These are phyloP conservation scores for Rhizoclosmatium globosum DNA, from an alignment of 192 early-diverging fungal species.

Conservation along the genomic window DNA sequence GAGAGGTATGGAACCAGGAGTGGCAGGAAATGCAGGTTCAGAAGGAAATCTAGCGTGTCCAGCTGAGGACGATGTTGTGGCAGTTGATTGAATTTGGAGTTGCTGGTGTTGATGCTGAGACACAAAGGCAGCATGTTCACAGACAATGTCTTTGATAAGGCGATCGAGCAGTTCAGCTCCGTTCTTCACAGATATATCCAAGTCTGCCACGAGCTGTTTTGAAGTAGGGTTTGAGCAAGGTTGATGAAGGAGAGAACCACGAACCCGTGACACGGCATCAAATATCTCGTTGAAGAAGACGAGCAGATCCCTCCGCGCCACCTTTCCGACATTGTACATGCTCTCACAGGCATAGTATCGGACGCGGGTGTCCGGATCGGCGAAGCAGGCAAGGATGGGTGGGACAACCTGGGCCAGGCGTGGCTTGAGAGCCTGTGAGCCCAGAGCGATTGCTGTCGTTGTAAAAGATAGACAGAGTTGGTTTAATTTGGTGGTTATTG, in stretches of 20 bases:
- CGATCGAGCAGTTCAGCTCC: slow-evolving; percentile 94
- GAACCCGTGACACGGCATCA: slow-evolving; percentile 93
- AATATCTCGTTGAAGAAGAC: slow-evolving; percentile 97
- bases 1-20: slow-evolving; percentile 49
- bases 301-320: slow-evolving; percentile 87
- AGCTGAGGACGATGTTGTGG: not conserved
- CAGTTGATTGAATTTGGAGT: not conserved
- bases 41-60: not conserved
- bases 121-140: slow-evolving; percentile 70
- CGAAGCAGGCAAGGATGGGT: slow-evolving; percentile 92
- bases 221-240: too few relatives aligned
- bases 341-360: slow-evolving; percentile 99
- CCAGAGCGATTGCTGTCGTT: slow-evolving; percentile 34
- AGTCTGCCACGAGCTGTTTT: slow-evolving; percentile 87
- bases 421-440: slow-evolving; percentile 67
- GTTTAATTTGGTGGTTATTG: slow-evolving; percentile 5
- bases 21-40: slow-evolving; percentile 38
- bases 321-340: slow-evolving; percentile 99
- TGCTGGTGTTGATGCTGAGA: slow-evolving; percentile 34
- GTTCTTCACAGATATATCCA: slow-evolving; percentile 90
- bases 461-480: slow-evolving; percentile 19
- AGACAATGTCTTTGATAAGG: slow-evolving; percentile 96
- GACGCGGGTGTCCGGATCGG: slow-evolving; percentile 90
- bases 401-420: slow-evolving; percentile 78
- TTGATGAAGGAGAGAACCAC: too few relatives aligned